Evolutionary conservation across 2,329 filamentous ascomycete genomes (phyloP), one percentile per base, ranked within the genome.

Genomic region (Botrytis pseudocinerea): DNA sequence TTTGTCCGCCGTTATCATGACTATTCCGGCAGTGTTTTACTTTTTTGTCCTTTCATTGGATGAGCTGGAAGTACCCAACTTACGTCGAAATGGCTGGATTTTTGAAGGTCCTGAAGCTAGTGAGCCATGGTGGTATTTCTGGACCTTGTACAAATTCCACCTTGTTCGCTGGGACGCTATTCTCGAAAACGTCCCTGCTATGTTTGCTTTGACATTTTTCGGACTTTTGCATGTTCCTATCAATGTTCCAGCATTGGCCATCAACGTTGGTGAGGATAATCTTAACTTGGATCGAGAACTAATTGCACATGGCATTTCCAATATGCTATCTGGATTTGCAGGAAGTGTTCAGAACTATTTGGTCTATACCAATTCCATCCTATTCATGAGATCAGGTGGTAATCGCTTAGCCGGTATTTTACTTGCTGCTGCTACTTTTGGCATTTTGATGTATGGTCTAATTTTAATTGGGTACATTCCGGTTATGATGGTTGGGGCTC

Each of bases 91-190:
- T 66, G 96, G 96, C 28, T 99, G 96, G 96, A 92, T 98, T 18
- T 99, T 99, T 78, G 88, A 93, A 78, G 92, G 92, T 0, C 95
- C 96, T 1, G 91, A 78, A 92, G 63, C 91, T 91, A 16, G 92
- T 89, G 93, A 97, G 78, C 94, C 96, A 0, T 99, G 97, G 90
- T 99, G 96, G 89, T 94, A 96, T 81, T 99, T 99, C 79, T 99
- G 97, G 83, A 97, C 94, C 0, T 88, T 98, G 65, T 99, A 97
- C 83, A 91, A 96, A 79, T 93, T 97, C 79, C 86, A 91, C 66
- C 86, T 91, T 38, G 92, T 98, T 4, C 89, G 95, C 77, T 97
- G 93, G 92, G 87, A 87, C 62, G 96, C 95, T 4, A 87, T 99
- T 66, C 84, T 87, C n/a, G 91, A 94, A 79, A 95, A 92, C 1